Conservation (phyloP, 2,329 filamentous ascomycete genomes). For the Diplodia mutila region DNA sequence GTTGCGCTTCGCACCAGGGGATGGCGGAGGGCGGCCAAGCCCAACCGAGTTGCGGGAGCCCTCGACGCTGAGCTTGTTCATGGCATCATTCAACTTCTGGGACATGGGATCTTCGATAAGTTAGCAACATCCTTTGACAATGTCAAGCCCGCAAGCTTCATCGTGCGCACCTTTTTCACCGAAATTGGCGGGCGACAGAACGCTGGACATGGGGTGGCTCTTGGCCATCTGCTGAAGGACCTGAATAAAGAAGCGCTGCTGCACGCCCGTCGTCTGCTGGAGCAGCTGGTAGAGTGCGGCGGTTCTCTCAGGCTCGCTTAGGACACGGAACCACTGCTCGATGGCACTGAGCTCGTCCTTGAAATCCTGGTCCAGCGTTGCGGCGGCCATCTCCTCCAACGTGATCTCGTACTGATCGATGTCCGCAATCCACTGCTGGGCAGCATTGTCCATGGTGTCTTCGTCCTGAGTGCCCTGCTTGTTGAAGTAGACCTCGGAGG, state of each 20-base stretch:
- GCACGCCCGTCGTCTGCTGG: constrained; percentile 97
- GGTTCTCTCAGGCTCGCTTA: constrained; percentile 95
- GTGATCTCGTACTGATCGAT: constrained; percentile 99
- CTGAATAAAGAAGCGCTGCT: constrained; percentile 99
- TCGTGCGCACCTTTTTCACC: constrained; percentile 76
- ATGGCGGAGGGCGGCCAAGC: constrained; percentile 70
- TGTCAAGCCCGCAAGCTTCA: background rate
- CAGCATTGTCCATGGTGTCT: constrained; percentile 75
- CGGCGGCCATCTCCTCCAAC: constrained; percentile 96
- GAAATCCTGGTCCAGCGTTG: constrained; percentile 98
- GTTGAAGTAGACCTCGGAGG: constrained; percentile 90
- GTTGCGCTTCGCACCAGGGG: constrained; percentile 82
- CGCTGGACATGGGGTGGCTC: constrained; percentile 94
- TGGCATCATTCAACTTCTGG: constrained; percentile 90
- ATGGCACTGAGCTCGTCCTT: constrained; percentile 99
- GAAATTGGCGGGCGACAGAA: constrained; percentile 92
- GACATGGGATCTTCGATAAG: constrained; percentile 82
- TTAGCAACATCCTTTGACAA: constrained; percentile 29
- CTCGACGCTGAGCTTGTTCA: constrained; percentile 91
- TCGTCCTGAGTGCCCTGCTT: constrained; percentile 81
- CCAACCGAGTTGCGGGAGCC: constrained; percentile 84
- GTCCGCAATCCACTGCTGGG: constrained; percentile 98
- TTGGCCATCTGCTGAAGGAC: constrained; percentile 99
- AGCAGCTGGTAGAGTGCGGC: constrained; percentile 92
- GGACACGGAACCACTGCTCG: constrained; percentile 98